Percentiles rank a stretch among this genome's conserved stretches.
These are phyloP conservation scores for Neurospora tetrasperma DNA, from an alignment of 495 filamentous ascomycete genomes.

Conservation along the genomic window DNA sequence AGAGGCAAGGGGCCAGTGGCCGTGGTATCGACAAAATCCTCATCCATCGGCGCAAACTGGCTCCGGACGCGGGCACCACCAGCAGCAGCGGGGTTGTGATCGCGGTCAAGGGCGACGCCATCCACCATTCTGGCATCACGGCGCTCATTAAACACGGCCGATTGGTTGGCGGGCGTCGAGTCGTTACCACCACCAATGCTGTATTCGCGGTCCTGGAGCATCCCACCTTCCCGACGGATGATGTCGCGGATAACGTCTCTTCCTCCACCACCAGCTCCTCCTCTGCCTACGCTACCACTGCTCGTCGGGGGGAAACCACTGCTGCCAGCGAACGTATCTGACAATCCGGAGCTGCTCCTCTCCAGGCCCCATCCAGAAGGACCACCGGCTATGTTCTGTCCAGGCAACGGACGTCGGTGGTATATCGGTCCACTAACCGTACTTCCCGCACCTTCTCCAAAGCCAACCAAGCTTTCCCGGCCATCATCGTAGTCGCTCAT, in stretches of 20 bases:
- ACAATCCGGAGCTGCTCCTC: constrained; percentile 33
- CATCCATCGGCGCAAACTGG: constrained; percentile 15
- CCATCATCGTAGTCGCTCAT: constrained; percentile 59
- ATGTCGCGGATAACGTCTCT: not conserved
- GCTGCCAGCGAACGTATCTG: constrained; percentile 16
- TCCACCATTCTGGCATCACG: constrained; percentile 36
- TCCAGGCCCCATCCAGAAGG: constrained; percentile 24
- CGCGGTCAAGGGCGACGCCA: constrained; percentile 31
- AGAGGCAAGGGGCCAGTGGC: constrained; percentile 31
- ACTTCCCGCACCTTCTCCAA: constrained; percentile 78
- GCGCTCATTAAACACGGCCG: constrained; percentile 26
- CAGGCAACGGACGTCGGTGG: constrained; percentile 31
- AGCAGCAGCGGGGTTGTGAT: not conserved
- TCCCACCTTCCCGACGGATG: not conserved
- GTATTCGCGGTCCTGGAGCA: constrained; percentile 4
- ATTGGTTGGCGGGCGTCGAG: constrained; percentile 27
- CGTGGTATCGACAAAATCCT: constrained; percentile 36
- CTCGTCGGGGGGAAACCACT: not conserved
- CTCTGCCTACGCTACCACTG: not conserved
- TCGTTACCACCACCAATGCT: constrained; percentile 18
- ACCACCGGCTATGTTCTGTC: not conserved
- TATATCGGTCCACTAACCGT: constrained; percentile 66
- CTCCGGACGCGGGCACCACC: constrained; percentile 10
- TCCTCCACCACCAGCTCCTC: not conserved
- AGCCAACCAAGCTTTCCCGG: constrained; percentile 63